These are phyloP conservation scores for Kalmusia sp. DNA, from an alignment of 2,329 filamentous ascomycete genomes.

Conservation along the genomic window DNA sequence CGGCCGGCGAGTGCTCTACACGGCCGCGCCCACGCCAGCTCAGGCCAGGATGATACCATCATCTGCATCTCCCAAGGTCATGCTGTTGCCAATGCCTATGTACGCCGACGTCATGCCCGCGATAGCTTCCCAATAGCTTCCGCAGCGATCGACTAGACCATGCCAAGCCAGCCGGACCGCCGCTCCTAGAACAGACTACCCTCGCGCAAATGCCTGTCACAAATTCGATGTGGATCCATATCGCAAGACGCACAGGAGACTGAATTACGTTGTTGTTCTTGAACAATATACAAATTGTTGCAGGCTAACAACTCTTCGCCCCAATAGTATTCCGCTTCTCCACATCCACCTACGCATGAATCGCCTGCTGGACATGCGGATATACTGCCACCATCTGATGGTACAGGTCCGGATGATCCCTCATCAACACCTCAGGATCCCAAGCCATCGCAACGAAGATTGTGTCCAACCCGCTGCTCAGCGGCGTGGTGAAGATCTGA, in stretches of 20 bases:
- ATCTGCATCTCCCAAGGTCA: not conserved
- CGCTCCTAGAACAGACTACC: not conserved
- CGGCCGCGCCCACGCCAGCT: slow-evolving; percentile 11
- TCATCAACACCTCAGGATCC: slow-evolving; percentile 75
- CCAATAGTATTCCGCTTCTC: not conserved
- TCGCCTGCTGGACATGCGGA: slow-evolving; percentile 80
- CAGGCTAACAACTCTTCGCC: not conserved
- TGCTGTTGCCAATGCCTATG: not conserved
- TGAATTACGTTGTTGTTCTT: not conserved
- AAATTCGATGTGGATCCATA: not conserved
- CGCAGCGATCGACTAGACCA: not conserved
- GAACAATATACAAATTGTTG: not conserved
- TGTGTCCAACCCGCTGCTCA: slow-evolving; percentile 88
- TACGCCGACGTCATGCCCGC: slow-evolving; percentile 2
- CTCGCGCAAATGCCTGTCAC: not conserved
- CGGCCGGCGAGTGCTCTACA: slow-evolving; percentile 35
- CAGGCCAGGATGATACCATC: slow-evolving; percentile 1
- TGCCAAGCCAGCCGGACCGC: not conserved
- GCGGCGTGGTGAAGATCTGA: slow-evolving; percentile 86
- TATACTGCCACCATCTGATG: slow-evolving; percentile 80
- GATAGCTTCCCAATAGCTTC: slow-evolving; percentile 2
- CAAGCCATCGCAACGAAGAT: slow-evolving; percentile 82
- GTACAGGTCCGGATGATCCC: slow-evolving; percentile 83
- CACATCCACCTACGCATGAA: slow-evolving; percentile 59
- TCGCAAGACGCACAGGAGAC: not conserved